Percentiles rank a stretch among this genome's conserved stretches.
Conservation (phyloP, 805 yeast genomes). For the Metschnikowia borealis region DNA sequence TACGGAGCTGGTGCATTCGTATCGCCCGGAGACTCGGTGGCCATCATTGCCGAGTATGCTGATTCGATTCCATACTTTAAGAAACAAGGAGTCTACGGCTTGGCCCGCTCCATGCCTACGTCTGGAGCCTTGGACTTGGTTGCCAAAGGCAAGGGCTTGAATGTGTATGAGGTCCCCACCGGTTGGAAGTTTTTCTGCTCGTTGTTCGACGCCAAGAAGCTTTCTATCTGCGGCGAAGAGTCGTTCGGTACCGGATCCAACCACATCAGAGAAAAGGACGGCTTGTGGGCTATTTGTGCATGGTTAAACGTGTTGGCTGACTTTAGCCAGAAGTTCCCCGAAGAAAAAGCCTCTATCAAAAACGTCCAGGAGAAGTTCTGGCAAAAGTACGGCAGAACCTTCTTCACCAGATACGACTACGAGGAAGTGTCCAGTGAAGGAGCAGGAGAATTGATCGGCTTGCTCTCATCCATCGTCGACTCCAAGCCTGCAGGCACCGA, state of each 20-base stretch:
- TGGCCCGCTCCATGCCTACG: slow-evolving; percentile 98
- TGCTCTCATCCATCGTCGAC: slow-evolving; percentile 32
- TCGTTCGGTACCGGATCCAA: slow-evolving; percentile 97
- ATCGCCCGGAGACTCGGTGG: slow-evolving; percentile 97
- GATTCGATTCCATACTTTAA: slow-evolving; percentile 85
- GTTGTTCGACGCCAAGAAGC: slow-evolving; percentile 84
- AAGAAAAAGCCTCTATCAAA: slow-evolving; percentile 59
- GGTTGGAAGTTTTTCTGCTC: slow-evolving; percentile 99
- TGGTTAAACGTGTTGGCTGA: slow-evolving; percentile 95
- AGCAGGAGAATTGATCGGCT: slow-evolving; percentile 63
- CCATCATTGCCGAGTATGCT: slow-evolving; percentile 94
- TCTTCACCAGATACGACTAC: slow-evolving; percentile 92
- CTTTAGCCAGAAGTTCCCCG: slow-evolving; percentile 59
- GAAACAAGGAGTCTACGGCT: slow-evolving; percentile 80
- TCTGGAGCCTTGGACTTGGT: slow-evolving; percentile 91
- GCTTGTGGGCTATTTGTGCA: slow-evolving; percentile 95
- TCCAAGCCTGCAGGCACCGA: slow-evolving; percentile 42
- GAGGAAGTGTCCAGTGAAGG: slow-evolving; percentile 77
- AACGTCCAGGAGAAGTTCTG: slow-evolving; percentile 83
- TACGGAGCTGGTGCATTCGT: slow-evolving; percentile 94
- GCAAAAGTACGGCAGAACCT: slow-evolving; percentile 92
- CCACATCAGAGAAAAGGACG: slow-evolving; percentile 97
- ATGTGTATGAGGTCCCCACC: slow-evolving; percentile 92
- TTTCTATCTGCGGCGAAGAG: slow-evolving; percentile 97
- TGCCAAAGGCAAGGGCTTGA: slow-evolving; percentile 69